phyloP scores from a whole-genome alignment of 83 land plant genomes.

The Isoetes engelmannii region DNA sequence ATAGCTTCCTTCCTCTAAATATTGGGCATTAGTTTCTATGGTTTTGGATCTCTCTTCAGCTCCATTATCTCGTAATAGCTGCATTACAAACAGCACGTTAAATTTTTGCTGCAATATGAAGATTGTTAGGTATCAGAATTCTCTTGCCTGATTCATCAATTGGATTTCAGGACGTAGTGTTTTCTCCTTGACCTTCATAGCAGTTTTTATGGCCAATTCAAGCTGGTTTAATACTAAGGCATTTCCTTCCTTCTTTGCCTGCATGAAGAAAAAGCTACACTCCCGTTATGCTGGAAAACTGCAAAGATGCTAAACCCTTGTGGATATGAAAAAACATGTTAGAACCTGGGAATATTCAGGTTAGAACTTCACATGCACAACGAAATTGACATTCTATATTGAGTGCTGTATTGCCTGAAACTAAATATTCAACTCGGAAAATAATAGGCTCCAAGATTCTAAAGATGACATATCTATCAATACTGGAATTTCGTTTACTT shows the following conservation, averaged over 20 bases:
- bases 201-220: slow-evolving; percentile 27
- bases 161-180: slow-evolving; percentile 41
- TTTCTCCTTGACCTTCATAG: slow-evolving; percentile 34
- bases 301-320: too few species aligned
- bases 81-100: neutral
- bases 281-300: too few species aligned
- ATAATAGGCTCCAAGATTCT: too few species aligned
- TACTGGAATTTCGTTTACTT: too few species aligned
- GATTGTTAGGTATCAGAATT: neutral
- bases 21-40: slow-evolving; percentile 18
- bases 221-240: slow-evolving; percentile 29
- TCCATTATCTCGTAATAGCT: slow-evolving; percentile 27
- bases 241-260: slow-evolving; percentile 50
- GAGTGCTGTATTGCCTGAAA: too few species aligned
- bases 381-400: too few species aligned
- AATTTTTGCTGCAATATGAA: neutral
- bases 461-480: too few species aligned
- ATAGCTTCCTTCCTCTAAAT: slow-evolving; percentile 27
- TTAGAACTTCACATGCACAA: too few species aligned
- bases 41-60: slow-evolving; percentile 21
- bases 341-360: too few species aligned
- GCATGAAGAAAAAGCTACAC: too few species aligned
- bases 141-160: slow-evolving; percentile 33
- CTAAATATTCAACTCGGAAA: too few species aligned
- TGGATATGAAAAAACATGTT: too few species aligned